Conservation (phyloP, 225 moss, liverwort and hornwort genomes). For the Physcomitrellopsis africana region DNA sequence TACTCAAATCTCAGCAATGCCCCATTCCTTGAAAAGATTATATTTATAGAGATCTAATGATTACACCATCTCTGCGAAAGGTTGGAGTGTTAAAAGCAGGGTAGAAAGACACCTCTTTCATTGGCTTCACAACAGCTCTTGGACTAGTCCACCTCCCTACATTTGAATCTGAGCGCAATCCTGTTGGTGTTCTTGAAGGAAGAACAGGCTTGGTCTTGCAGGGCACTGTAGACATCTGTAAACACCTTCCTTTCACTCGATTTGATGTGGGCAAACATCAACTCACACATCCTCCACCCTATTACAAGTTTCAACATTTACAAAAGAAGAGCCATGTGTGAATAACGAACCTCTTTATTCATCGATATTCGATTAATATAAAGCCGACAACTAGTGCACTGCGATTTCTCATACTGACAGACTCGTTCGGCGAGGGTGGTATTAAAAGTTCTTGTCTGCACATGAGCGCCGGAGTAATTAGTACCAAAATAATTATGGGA, state of each 20-base stretch:
- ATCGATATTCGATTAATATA: conserved; percentile 53
- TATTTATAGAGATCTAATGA: background rate
- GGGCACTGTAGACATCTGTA: conserved; percentile 45
- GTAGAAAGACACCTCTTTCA: conserved; percentile 45
- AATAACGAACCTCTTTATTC: conserved; percentile 49
- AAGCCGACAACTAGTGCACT: conserved; percentile 55
- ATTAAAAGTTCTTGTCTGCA: conserved; percentile 53
- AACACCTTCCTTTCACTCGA: conserved; percentile 20
- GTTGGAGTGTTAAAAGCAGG: conserved; percentile 17
- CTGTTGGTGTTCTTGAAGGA: conserved; percentile 43
- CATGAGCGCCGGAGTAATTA: conserved; percentile 18
- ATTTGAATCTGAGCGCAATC: conserved; percentile 45
- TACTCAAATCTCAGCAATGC: conserved; percentile 4
- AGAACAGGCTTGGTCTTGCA: conserved; percentile 37
- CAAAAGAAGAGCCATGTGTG: background rate
- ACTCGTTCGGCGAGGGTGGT: conserved; percentile 52
- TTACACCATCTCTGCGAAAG: background rate
- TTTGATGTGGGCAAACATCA: background rate
- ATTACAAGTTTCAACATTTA: conserved; percentile 6
- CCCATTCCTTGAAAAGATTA: background rate
- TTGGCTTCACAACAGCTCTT: conserved; percentile 31
- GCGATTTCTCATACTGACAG: conserved; percentile 55
- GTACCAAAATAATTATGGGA: background rate
- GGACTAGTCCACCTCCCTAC: conserved; percentile 45
- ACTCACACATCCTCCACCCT: background rate